phyloP scores from a whole-genome alignment of 768 basidiomycete genomes.

The Pleurotus cornucopiae region DNA sequence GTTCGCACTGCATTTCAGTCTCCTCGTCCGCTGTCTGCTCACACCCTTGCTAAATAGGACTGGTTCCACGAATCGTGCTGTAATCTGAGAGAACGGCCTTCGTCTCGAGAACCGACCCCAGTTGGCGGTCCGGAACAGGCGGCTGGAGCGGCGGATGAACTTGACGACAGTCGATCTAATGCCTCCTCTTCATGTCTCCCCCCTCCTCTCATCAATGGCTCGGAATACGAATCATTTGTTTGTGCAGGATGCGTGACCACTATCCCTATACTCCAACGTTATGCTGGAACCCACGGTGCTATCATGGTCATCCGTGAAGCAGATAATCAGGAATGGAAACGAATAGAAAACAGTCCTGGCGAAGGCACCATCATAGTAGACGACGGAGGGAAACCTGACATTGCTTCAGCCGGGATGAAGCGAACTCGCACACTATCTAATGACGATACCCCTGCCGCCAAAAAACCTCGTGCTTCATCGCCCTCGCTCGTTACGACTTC shows the following conservation, averaged over 20 bases:
- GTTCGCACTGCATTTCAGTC: conserved; percentile 34
- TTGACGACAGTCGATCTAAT: conserved; percentile 52
- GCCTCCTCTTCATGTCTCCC: conserved; percentile 64
- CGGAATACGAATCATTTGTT: conserved; percentile 72
- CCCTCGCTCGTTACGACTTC: conserved; percentile 15
- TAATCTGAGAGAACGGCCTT: conserved; percentile 66
- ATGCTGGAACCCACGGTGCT: conserved; percentile 66
- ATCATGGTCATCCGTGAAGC: conserved; percentile 61
- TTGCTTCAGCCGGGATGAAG: conserved; percentile 35
- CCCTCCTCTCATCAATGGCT: conserved; percentile 59
- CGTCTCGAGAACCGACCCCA: conserved; percentile 39
- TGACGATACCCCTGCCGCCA: conserved; percentile 30
- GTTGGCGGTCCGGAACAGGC: conserved; percentile 16
- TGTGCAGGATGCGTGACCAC: conserved; percentile 66
- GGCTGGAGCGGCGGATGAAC: conserved; percentile 24
- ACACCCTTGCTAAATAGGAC: conserved; percentile 44
- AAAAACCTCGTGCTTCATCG: conserved; percentile 27
- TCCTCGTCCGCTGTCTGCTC: conserved; percentile 5
- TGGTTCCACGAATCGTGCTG: conserved; percentile 93
- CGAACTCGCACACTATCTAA: conserved; percentile 42
- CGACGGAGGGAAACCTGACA: conserved; percentile 19
- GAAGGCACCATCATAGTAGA: conserved; percentile 16
- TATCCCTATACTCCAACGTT: conserved; percentile 48
- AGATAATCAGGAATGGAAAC: conserved; percentile 43
- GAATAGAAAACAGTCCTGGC: conserved; percentile 31